Percentiles rank a stretch among this genome's conserved stretches.
Evolutionary conservation across 139 green algal species (phyloP).

Genomic region (Monoraphidium neglectum): DNA sequence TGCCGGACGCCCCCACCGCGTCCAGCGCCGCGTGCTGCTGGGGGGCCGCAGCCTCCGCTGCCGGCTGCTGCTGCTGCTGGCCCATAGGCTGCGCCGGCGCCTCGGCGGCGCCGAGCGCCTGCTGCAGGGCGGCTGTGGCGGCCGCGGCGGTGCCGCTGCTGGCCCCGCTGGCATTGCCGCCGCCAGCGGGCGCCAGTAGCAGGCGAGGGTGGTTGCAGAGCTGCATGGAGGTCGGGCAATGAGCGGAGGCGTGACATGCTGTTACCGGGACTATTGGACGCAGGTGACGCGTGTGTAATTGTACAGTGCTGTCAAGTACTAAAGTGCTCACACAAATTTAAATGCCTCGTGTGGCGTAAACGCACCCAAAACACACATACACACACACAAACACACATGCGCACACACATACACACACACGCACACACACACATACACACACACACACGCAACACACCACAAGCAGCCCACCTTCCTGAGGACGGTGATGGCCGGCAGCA

Average conservation of each 20-base stretch:
- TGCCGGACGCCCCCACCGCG: conserved; percentile 44
- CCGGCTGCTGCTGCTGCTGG: conserved; percentile 6
- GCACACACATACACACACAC: too few relatives aligned
- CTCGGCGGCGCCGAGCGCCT: background rate
- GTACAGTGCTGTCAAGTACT: too few relatives aligned
- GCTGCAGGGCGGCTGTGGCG: background rate
- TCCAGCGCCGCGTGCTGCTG: conserved; percentile 2
- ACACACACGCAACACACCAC: too few relatives aligned
- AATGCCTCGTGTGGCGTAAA: too few relatives aligned
- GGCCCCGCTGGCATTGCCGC: background rate
- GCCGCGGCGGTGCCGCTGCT: background rate
- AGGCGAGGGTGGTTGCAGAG: conserved; percentile 79
- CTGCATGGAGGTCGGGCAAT: too few relatives aligned
- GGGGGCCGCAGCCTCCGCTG: conserved; percentile 4
- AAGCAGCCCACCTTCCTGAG: conserved; percentile 62
- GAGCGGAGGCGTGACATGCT: too few relatives aligned
- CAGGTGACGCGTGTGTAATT: too few relatives aligned
- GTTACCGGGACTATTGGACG: too few relatives aligned
- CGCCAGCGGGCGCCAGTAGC: conserved; percentile 26
- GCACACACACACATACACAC: too few relatives aligned
- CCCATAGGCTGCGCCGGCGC: background rate
- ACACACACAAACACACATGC: too few relatives aligned
- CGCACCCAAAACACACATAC: too few relatives aligned
- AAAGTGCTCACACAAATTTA: too few relatives aligned
- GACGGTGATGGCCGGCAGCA: conserved; percentile 62